phyloP scores from a whole-genome alignment of 2,329 filamentous ascomycete genomes.

The Ceratocystis lukuohia region DNA sequence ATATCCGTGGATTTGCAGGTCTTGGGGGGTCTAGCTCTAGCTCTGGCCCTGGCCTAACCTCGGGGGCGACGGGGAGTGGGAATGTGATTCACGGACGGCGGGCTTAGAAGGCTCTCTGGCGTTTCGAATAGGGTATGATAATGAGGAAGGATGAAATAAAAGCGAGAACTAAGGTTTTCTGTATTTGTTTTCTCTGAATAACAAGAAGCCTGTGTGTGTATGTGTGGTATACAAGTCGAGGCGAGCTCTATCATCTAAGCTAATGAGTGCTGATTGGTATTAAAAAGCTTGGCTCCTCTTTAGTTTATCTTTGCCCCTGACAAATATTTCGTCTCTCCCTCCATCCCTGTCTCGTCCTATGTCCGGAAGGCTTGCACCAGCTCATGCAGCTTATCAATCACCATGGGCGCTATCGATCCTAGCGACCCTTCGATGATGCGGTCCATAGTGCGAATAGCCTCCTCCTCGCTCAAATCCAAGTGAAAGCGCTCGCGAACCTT shows the following conservation, averaged over 20 bases:
- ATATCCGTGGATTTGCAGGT: not conserved
- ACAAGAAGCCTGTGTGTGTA: not conserved
- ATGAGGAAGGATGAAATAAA: too few species aligned
- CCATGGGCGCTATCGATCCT: constrained; percentile 77
- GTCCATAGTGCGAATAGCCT: constrained; percentile 78
- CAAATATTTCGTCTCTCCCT: not conserved
- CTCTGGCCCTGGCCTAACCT: not conserved
- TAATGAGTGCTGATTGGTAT: too few species aligned
- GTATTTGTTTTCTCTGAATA: not conserved
- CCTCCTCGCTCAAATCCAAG: constrained; percentile 79
- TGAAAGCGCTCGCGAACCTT: constrained; percentile 95
- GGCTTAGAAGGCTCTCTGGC: constrained; percentile 7
- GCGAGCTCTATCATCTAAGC: too few species aligned
- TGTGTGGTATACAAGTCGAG: too few species aligned
- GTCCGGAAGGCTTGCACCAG: constrained; percentile 82
- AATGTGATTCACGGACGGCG: constrained; percentile 9
- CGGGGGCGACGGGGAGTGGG: not conserved
- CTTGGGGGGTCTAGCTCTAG: not conserved
- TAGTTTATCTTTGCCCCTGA: too few species aligned
- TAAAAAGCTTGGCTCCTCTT: too few species aligned
- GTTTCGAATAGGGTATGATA: not conserved
- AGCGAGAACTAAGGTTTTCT: too few species aligned
- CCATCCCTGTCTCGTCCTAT: constrained; percentile 27
- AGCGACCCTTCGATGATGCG: constrained; percentile 81
- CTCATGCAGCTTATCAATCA: constrained; percentile 90